Evolutionary conservation across 352 stramenopile species (phyloP), one percentile per base, ranked within the genome.

Genomic region (Phytopythium helicoides): DNA sequence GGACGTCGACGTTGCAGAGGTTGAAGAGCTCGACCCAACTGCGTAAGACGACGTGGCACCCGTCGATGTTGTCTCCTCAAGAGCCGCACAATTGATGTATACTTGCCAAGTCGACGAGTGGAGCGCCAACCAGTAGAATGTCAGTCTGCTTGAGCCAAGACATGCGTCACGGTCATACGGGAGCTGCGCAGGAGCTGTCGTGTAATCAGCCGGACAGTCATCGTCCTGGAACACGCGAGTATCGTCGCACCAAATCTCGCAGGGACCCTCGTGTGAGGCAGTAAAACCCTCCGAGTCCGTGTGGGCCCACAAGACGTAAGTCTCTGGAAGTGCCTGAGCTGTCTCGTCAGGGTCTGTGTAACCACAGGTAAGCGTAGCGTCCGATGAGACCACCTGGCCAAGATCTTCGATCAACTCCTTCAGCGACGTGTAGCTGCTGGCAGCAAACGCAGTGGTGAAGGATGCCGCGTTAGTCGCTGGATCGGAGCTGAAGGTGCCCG

Each of bases 241-340:
- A n/a, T n/a, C n/a, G n/a, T n/a, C 68, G 41, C 72, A 82, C 63
- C 66, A 79, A 23, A 73, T 52, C 47, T 82, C 68, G n/a, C 66
- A 79, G 1, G 68, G 71, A 22, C 71, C 68, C 58, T 74, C 58
- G 44, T 78, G 68, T 3, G 65, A 71, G 3, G 55, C 48, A 3
- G 62, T 73, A 25, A 77, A 71, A 8, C 64, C 64, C 19, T 72
- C 63, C 0, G 58, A 47, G 33, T 46, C 46, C 40, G 59, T 62
- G 48, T 67, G 64, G 0, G 59, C 52, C 60, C 64, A 73, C 39
- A 55, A 46, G 33, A 73, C 64, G 11, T 60, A 66, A 16, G 28
- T 56, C 8, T 54, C 52, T 6, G 58, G 58, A 3, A 69, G 47
- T 12, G 52, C 22, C 12, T 73, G 56, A 16, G 61, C 48, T 3